Evolutionary conservation across 345 rosid species (phyloP), one percentile per base, ranked within the genome.

Genomic region (Nephelium lappaceum): DNA sequence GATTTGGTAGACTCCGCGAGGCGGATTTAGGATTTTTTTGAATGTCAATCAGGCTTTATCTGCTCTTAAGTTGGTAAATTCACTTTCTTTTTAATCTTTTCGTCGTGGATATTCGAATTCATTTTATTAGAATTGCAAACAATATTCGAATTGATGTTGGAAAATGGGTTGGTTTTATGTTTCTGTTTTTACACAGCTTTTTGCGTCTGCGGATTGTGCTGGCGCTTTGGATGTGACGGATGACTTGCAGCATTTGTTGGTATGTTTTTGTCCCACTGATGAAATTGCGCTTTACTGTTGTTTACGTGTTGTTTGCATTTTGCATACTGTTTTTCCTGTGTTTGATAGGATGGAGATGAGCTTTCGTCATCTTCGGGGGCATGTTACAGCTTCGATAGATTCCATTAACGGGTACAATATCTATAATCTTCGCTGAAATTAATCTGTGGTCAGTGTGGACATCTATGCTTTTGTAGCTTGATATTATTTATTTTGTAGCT

Each of bases 311-410:
- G 38, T 64, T 65, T 75, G 45, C 47, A 31, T 64, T 81, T 67
- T 24, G 58, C 62, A 64, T 70, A 38, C 18, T 21, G 11, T 27
- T 41, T 61, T 77, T 7, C 74, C 2, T 72, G 27, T 85, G 18
- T 83, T 83, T 78, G 19, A 64, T 82, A 96, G 99, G 93, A 91
- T 71, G 98, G 98, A 63, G 98, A 94, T 87, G 98, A 93, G 83
- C 92, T 96, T 96, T 84, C 98, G 97, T 60, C 98, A 94, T 81
- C 95, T 96, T 82, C 93, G 97, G 65, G 99, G 94, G 85, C 97
- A 91, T 81, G 98, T 96, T 36, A 87, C 91, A 38, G 83, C 85
- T 80, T 90, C 98, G 64, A 83, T 93, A 82, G 99, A 94, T 80
- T 91, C 98, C 36, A 84, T 93, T 81, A 94, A 92, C 86, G 90